Evolutionary conservation across 169 alveolate genomes (phyloP).

Genomic region (Besnoitia besnoiti): DNA sequence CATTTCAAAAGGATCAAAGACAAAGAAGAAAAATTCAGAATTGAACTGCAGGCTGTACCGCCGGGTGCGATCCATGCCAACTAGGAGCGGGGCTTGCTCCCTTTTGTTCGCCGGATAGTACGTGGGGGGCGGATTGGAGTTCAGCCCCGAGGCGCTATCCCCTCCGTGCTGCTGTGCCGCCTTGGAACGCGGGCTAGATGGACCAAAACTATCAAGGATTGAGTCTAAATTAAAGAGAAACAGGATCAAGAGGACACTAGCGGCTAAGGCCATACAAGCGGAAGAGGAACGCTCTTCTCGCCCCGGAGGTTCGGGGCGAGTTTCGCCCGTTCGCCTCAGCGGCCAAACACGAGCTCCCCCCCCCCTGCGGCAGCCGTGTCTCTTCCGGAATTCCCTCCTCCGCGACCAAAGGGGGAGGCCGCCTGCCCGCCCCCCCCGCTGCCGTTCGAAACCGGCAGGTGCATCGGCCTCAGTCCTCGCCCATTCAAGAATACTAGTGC

Average conservation of each 20-base stretch:
- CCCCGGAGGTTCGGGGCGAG: constrained; percentile 1
- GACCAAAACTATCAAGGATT: not conserved
- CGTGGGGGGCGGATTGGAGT: not conserved
- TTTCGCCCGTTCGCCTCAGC: not conserved
- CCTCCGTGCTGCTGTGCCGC: not conserved
- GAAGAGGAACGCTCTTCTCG: constrained; percentile 20
- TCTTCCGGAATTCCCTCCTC: not conserved
- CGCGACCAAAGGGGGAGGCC: not conserved
- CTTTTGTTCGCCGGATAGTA: constrained; percentile 26
- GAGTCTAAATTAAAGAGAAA: constrained; percentile 15
- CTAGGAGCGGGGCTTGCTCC: not conserved
- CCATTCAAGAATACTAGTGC: not conserved
- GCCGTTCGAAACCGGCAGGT: constrained; percentile 22
- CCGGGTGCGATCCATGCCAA: constrained; percentile 27
- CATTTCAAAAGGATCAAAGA: not conserved
- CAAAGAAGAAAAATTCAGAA: constrained; percentile 35
- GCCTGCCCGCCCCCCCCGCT: not conserved
- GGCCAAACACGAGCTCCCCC: not conserved
- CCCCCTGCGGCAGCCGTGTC: not conserved
- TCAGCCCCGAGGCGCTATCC: not conserved
- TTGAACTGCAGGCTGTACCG: constrained; percentile 27
- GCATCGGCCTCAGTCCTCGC: not conserved
- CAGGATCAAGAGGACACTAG: not conserved
- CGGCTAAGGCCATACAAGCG: not conserved
- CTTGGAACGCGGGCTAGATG: not conserved